phyloP scores from a whole-genome alignment of 2,329 filamentous ascomycete genomes.

The Neocucurbitaria cava region DNA sequence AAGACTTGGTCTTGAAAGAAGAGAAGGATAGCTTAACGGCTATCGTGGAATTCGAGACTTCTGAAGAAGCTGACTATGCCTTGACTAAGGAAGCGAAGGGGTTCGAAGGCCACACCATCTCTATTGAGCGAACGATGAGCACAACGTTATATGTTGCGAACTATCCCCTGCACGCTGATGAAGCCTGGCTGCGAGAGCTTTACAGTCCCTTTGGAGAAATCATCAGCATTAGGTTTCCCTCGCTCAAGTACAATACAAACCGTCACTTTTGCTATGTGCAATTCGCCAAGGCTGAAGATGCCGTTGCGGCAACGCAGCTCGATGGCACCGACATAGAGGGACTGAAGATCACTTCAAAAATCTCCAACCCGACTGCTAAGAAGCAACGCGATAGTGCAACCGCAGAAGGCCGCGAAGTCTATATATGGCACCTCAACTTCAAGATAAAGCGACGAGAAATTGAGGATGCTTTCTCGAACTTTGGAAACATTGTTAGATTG shows the following conservation, averaged over 20 bases:
- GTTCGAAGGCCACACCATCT: slow-evolving; percentile 75
- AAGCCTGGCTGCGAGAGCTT: slow-evolving; percentile 70
- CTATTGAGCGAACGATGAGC: slow-evolving; percentile 75
- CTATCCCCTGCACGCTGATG: slow-evolving; percentile 79
- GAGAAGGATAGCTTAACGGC: slow-evolving; percentile 71
- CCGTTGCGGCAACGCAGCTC: slow-evolving; percentile 67
- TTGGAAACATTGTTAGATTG: slow-evolving; percentile 75
- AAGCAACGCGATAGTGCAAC: slow-evolving; percentile 80
- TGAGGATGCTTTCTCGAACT: slow-evolving; percentile 73
- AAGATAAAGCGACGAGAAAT: slow-evolving; percentile 77
- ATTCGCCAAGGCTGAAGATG: slow-evolving; percentile 66
- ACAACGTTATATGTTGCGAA: slow-evolving; percentile 91
- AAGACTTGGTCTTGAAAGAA: slow-evolving; percentile 72
- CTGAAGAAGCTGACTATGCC: slow-evolving; percentile 82
- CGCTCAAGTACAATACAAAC: slow-evolving; percentile 84
- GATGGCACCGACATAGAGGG: slow-evolving; percentile 73
- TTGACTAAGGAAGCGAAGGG: slow-evolving; percentile 81
- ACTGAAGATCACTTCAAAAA: slow-evolving; percentile 75
- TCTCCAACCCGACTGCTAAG: slow-evolving; percentile 81
- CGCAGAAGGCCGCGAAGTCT: slow-evolving; percentile 87
- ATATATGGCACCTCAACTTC: slow-evolving; percentile 85
- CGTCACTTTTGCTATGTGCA: slow-evolving; percentile 96
- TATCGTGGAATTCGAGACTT: slow-evolving; percentile 82
- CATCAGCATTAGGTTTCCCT: slow-evolving; percentile 86
- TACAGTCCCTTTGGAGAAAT: slow-evolving; percentile 79